A percentile compares a stretch with the other conserved stretches of the same genome.
These are phyloP conservation scores for Penicillium janthinellum DNA, from an alignment of 2,329 filamentous ascomycete genomes.

Conservation along the genomic window DNA sequence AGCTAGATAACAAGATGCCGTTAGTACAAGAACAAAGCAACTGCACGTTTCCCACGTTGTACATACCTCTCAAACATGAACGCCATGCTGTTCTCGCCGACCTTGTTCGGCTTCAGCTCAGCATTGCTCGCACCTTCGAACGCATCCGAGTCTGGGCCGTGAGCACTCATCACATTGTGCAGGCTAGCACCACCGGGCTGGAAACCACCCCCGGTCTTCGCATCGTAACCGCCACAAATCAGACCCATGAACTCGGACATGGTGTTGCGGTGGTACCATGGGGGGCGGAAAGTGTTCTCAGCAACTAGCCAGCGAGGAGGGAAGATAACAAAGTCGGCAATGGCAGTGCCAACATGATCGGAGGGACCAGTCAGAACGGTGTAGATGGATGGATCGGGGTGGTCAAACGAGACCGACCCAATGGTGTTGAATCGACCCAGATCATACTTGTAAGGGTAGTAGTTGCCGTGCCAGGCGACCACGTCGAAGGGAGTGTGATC, in stretches of 20 bases:
- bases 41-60: no score
- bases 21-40: constrained; percentile 32
- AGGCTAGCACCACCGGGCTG: constrained; percentile 62
- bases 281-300: constrained; percentile 62
- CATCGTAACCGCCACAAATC: constrained; percentile 63
- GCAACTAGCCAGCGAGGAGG: constrained; percentile 65
- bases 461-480: constrained; percentile 78
- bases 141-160: constrained; percentile 60
- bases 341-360: constrained; percentile 61
- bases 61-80: constrained; percentile 64
- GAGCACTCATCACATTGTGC: constrained; percentile 73
- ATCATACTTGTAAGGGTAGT: constrained; percentile 81
- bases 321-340: constrained; percentile 68
- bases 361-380: constrained; percentile 65
- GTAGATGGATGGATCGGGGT: constrained; percentile 77
- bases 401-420: constrained; percentile 72
- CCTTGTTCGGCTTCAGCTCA: constrained; percentile 58
- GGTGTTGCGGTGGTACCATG: constrained; percentile 66
- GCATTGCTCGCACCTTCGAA: constrained; percentile 58
- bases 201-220: constrained; percentile 60
- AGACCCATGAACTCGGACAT: constrained; percentile 69
- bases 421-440: constrained; percentile 75
- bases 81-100: constrained; percentile 62
- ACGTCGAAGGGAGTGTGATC: constrained; percentile 75
- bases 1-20: constrained; percentile 44